A percentile compares a stretch with the other conserved stretches of the same genome.
Evolutionary conservation across 768 basidiomycete genomes (phyloP).

Genomic region (Suillus spraguei): DNA sequence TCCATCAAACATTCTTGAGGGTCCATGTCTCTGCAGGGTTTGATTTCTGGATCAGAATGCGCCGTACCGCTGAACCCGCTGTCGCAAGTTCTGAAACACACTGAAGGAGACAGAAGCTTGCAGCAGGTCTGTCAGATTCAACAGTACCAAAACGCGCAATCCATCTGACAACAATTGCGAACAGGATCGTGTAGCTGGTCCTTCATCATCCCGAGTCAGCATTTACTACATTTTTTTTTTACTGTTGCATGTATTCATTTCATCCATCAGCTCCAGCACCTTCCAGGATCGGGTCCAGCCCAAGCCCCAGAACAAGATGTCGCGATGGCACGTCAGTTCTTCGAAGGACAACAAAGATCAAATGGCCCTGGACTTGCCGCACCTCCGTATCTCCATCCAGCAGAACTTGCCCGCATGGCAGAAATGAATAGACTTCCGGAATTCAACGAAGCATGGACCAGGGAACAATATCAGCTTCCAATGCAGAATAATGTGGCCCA

Average conservation of each 20-base stretch:
- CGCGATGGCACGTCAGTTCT: conserved; percentile 80
- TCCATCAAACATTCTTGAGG: not conserved
- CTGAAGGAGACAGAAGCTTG: conserved; percentile 84
- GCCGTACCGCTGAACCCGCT: conserved; percentile 83
- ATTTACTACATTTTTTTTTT: not conserved
- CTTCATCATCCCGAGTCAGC: conserved; percentile 70
- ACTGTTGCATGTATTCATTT: conserved; percentile 8
- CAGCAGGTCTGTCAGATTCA: conserved; percentile 62
- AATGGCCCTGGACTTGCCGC: conserved; percentile 38
- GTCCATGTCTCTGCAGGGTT: conserved; percentile 74
- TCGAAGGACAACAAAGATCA: conserved; percentile 47
- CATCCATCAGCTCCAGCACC: conserved; percentile 64
- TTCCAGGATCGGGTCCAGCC: conserved; percentile 58
- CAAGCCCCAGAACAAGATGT: conserved; percentile 66
- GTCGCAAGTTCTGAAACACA: conserved; percentile 86
- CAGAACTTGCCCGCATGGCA: conserved; percentile 30
- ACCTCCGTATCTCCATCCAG: conserved; percentile 33
- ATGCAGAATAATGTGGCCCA: conserved; percentile 37
- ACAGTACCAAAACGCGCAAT: not conserved
- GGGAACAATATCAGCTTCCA: conserved; percentile 45
- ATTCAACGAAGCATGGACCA: conserved; percentile 55
- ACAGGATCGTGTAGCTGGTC: conserved; percentile 75
- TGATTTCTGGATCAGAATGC: conserved; percentile 91
- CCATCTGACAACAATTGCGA: not conserved
- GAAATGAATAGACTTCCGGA: conserved; percentile 35